A percentile compares a stretch with the other conserved stretches of the same genome.
phyloP scores from a whole-genome alignment of 75 land plant species.

The Gnetum montanum region DNA sequence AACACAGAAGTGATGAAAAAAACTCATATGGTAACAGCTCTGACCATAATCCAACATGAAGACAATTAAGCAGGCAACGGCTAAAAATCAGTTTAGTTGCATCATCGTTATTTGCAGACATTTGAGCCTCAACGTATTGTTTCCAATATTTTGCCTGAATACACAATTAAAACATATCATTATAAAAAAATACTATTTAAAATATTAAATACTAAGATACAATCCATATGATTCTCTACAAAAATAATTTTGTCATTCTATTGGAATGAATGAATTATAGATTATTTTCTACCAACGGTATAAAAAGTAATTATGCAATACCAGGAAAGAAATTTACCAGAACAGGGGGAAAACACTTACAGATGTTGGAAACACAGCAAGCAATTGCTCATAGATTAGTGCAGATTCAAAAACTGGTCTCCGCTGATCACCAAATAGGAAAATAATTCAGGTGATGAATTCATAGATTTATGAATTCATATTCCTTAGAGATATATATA shows the following conservation, averaged over 20 bases:
- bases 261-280: not conserved
- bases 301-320: too few species aligned
- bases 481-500: not conserved
- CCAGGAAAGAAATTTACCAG: conserved; percentile 2
- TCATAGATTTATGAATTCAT: not conserved
- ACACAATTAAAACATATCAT: too few species aligned
- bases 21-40: conserved; percentile 4
- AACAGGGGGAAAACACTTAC: conserved; percentile 24
- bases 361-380: conserved; percentile 65
- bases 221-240: not conserved
- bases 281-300: not conserved
- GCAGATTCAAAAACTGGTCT: conserved; percentile 56
- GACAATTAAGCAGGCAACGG: conserved; percentile 80
- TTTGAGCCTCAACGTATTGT: conserved; percentile 90
- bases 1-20: too few species aligned
- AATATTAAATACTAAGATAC: not conserved
- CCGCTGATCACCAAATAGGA: conserved; percentile 19
- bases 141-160: conserved; percentile 96
- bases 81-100: conserved; percentile 89
- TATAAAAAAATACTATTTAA: not conserved
- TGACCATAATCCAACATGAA: conserved; percentile 83
- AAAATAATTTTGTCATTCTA: not conserved
- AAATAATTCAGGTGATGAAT: not conserved
- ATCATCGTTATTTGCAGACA: conserved; percentile 87
- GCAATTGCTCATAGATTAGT: conserved; percentile 64